Evolutionary conservation across 805 yeast genomes (phyloP).

Genomic region (Tetrapisispora nanseiensis): DNA sequence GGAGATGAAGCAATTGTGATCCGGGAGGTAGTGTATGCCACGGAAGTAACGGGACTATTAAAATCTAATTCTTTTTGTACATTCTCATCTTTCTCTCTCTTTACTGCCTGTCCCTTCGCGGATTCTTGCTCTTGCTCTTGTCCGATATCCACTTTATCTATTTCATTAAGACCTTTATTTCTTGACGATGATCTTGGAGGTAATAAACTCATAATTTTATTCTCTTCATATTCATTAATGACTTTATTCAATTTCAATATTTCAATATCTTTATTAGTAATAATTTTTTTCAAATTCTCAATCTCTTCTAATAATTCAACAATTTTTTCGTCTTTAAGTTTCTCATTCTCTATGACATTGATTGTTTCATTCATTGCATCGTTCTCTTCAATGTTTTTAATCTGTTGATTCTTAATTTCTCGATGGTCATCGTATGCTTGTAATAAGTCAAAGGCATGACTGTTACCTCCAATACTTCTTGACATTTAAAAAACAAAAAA

Average conservation of each 20-base stretch:
- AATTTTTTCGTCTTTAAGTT: not conserved
- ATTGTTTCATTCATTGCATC: not conserved
- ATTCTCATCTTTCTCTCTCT: not conserved
- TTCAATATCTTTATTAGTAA: not conserved
- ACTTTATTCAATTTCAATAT: not conserved
- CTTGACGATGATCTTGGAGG: not conserved
- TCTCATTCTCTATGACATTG: not conserved
- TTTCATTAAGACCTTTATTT: not conserved
- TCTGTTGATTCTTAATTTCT: not conserved
- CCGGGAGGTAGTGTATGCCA: constrained; percentile 29
- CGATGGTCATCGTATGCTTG: constrained; percentile 3
- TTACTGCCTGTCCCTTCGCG: not conserved
- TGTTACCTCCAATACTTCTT: not conserved
- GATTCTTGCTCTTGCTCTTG: no score
- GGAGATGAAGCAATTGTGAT: constrained; percentile 29
- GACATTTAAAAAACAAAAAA: not conserved
- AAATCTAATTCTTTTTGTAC: not conserved
- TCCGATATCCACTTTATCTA: no score
- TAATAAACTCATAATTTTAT: not conserved
- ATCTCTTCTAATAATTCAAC: not conserved
- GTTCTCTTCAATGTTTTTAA: constrained; percentile 3
- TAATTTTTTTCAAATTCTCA: not conserved
- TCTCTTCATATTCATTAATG: not conserved
- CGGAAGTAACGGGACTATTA: constrained; percentile 26
- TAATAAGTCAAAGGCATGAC: constrained; percentile 3